Base-by-base conservation (phyloP, 768 basidiomycete species). In the Leccinum boreale region DNA sequence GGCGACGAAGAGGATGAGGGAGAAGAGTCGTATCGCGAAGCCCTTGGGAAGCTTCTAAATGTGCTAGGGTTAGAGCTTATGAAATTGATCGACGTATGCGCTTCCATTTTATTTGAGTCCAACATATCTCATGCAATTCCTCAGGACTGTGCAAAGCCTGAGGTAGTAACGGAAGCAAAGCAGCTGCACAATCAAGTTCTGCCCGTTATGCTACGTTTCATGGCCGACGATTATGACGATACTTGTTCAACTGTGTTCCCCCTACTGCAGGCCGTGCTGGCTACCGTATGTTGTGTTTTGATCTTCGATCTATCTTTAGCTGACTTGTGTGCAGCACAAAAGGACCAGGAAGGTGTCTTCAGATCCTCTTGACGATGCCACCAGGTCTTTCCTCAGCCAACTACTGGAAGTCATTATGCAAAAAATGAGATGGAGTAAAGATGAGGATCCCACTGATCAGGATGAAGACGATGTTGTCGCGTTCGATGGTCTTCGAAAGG, bases 341-440 rank as follows among this genome's bases (percentile, higher is more conserved):
- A 79, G 87, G 63, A 68, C 71, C 64, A 77, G 84, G 62, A 85
- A 89, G 73, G 72, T 81, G 11, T 82, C 87, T 10, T 72, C 83
- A 2, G 83, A 77, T 12, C 82, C 84, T 47, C 73, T 88, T 17
- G 86, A 91, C 47, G 81, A 85, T 21, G 72, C 81, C 36, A 86
- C 86, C 70, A 82, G 86, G 21, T 76, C 85, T 6, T 98, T 98
- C 78, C 80, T 99, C 26, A 76, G 78, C 3, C 86, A 87, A 2
- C 75, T 97, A 5, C 78, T 98, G 4, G 78, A 87, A 63, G 88
- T 94, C 47, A 81, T 92, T 24, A 74, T 98, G 46, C 78, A 82
- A 53, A 97, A 98, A 75, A 81, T 98, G 82, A 92, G 90, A 67
- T 99, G 94, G 92, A 88, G 88, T 50, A 85, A 80, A 73, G 87